Base-by-base conservation (phyloP, 495 filamentous ascomycete genomes). In the Hypoxylon lenormandii region DNA sequence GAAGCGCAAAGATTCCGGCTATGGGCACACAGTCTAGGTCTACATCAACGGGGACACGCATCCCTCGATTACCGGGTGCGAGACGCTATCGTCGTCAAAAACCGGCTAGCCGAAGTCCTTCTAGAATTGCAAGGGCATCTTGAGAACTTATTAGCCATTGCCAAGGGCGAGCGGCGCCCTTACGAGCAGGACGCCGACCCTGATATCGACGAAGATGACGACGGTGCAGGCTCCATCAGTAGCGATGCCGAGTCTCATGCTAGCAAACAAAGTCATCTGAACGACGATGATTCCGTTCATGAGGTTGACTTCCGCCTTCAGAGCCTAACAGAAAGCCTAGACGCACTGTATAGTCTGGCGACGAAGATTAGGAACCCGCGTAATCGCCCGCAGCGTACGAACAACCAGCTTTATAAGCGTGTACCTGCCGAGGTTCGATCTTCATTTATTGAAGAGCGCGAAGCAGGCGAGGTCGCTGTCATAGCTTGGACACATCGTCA, bases 21-120 rank as follows among this genome's bases (percentile, higher is more conserved):
- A 7, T 72, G 68, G 55, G 68, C 62, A 8, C 50, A 59, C 15
- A 66, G 38, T 37, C 46, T 72, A 1, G 68, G 68, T 7, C 33
- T 72, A 6, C 40, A 45, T 38, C 62, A 64, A 4, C 23, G 45
- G 12, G 68, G 68, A 15, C 68, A 72, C 40, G 57, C 62, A 16
- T 66, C 62, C 0, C 62, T 72, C 6, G 68, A 72, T 42, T 72
- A 72, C 48, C 43, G 63, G 13, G 62, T 72, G 22, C 42, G 68
- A 11, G 68, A 72, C 53, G 57, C 57, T 5, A 16, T 15, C 5
- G 16, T 62, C 8, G 23, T 72, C 11, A 72, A 52, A 16, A 7
- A 48, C 5, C 13, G 43, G 15, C n/a, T 60, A 5, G 23, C 28
- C 16, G n/a, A 22, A 22, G 22, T 37, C 15, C 45, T 37, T 21